Evolutionary conservation across 1,284 basidiomycete genomes (phyloP).

Genomic region (Pseudozyma sp.): DNA sequence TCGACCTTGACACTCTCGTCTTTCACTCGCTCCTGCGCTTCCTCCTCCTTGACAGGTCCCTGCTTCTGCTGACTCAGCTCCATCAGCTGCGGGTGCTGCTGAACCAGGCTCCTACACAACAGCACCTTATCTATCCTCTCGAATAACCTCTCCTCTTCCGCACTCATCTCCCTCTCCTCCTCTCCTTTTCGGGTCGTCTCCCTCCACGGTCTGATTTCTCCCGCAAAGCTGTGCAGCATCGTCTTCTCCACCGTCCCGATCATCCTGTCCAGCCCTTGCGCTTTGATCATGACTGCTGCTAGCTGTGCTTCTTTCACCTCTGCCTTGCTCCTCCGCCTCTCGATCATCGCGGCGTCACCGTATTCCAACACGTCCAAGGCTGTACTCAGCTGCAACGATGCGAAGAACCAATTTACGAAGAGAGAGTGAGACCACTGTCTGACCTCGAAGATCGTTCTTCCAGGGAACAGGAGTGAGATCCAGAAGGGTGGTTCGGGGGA

Average conservation of each 20-base stretch:
- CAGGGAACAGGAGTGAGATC: slow-evolving; percentile 75
- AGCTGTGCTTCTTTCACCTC: slow-evolving; percentile 8
- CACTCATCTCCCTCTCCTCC: slow-evolving; percentile 18
- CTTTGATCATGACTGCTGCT: slow-evolving; percentile 11
- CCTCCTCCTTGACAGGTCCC: not conserved
- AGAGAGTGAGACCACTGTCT: slow-evolving; percentile 80
- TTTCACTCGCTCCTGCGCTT: not conserved
- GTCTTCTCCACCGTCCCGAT: slow-evolving; percentile 2
- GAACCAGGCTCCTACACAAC: slow-evolving; percentile 23
- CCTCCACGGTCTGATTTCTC: slow-evolving; percentile 16
- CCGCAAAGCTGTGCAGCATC: slow-evolving; percentile 8
- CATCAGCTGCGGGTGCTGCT: slow-evolving; percentile 18
- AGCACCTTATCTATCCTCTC: slow-evolving; percentile 19
- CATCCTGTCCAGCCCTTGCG: slow-evolving; percentile 2
- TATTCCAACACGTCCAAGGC: slow-evolving; percentile 67
- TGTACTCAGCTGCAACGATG: slow-evolving; percentile 76
- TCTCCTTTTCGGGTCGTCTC: not conserved
- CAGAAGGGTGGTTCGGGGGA: slow-evolving; percentile 63
- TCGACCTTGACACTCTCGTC: slow-evolving; percentile 4
- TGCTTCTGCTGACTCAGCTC: not conserved
- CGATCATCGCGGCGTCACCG: slow-evolving; percentile 13
- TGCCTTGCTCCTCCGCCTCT: not conserved
- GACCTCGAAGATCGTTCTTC: slow-evolving; percentile 78
- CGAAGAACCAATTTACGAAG: slow-evolving; percentile 79
- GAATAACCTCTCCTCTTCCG: slow-evolving; percentile 16